Base-by-base conservation (phyloP, 257 asterid genomes). In the Jacaranda mimosifolia region DNA sequence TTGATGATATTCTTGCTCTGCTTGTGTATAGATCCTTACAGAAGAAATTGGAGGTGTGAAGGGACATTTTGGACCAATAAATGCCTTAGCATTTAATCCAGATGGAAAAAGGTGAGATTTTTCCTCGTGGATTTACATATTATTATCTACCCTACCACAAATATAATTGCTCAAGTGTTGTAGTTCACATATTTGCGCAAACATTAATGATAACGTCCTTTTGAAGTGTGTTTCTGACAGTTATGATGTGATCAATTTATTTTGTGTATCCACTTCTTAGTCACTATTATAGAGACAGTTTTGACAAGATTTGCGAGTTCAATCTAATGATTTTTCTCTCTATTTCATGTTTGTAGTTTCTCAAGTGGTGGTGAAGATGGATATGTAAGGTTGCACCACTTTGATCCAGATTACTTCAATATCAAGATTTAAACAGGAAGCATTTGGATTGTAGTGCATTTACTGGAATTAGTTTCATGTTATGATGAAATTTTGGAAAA, bases 331-430 rank as follows among this genome's bases (percentile, higher is more conserved):
- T 17, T 7, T 43, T 78, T 64, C 4, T 59, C 53, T 21, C 38
- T 1, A 9, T 26, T 5, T 56, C 1, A 3, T 58, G 35, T 62
- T 15, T 12, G 46, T 82, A 91, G 99, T 77, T 95, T 95, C 72
- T 83, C 99, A 4, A 92, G 98, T 55, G 99, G 98, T 43, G 98
- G 98, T 36, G 99, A 95, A 86, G 99, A 94, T 77, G 99, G 99
- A 40, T 92, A 89, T 19, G 99, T 94, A 64, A 80, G 99, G 78
- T 77, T 94, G 72, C 98, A 95, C 80, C 97, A 95, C 74, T 87
- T 95, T 58, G 98, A 93, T 84, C 84, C 80, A 46, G 98, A 92
- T 46, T 94, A 92, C 86, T 94, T 92, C 83, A 84, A 86, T 67
- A 94, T 92, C 91, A 92, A 85, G 88, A 81, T 94, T 39, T 92